A percentile compares a stretch with the other conserved stretches of the same genome.
These are phyloP conservation scores for Leccinum uliginosum DNA, from an alignment of 768 basidiomycete genomes.

Conservation along the genomic window DNA sequence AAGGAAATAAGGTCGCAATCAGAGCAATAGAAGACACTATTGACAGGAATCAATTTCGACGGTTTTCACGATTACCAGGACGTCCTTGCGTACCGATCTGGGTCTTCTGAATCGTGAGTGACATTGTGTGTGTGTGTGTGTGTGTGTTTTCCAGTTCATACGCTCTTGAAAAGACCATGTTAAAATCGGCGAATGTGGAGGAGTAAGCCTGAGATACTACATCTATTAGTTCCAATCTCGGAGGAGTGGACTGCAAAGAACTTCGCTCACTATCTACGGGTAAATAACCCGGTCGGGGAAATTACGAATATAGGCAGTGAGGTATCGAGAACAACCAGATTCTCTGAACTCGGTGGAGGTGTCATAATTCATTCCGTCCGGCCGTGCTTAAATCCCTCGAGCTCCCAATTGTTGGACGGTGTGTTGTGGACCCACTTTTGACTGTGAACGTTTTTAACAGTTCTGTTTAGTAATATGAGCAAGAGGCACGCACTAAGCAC, in stretches of 20 bases:
- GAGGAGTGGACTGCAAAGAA: neutral
- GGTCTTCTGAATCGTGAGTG: conserved; percentile 7
- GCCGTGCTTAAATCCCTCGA: conserved; percentile 12
- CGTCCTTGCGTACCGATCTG: neutral
- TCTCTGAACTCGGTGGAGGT: neutral
- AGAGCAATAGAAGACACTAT: conserved; percentile 14
- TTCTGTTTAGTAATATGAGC: neutral
- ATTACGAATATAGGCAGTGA: neutral
- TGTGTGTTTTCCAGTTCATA: conserved; percentile 12
- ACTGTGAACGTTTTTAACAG: neutral
- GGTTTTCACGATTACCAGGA: neutral
- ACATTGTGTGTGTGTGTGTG: conserved; percentile 13
- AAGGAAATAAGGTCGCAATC: conserved; percentile 13
- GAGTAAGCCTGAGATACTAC: neutral
- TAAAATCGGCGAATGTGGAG: conserved; percentile 3
- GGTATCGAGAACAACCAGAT: conserved; percentile 13
- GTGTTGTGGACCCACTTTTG: neutral
- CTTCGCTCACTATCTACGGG: conserved; percentile 5
- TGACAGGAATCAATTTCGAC: neutral
- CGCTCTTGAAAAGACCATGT: neutral
- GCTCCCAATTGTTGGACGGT: neutral
- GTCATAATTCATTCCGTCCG: neutral
- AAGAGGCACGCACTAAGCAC: neutral
- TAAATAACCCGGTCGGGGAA: neutral
- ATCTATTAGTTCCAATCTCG: neutral